Conservation (phyloP, 768 basidiomycete species). For the Xanthoconium purpureum region DNA sequence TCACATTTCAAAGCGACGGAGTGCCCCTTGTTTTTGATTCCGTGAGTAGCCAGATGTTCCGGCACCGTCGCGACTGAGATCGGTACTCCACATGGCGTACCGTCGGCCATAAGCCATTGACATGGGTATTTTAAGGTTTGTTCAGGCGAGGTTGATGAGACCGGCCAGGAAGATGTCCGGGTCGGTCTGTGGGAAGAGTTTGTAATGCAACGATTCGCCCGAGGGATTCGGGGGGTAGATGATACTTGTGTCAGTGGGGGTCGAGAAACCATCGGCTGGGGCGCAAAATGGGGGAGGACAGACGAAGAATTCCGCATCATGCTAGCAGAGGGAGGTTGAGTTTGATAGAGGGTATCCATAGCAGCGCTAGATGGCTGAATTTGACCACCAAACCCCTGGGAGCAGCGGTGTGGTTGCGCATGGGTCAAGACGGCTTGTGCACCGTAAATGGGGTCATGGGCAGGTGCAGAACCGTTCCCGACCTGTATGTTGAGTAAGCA, state of each 20-base stretch:
- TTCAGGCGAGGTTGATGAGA: not conserved
- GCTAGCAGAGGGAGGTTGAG: too few relatives aligned
- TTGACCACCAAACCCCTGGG: not conserved
- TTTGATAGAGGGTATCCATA: not conserved
- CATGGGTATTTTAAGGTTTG: not conserved
- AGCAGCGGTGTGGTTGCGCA: not conserved
- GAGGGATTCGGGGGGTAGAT: not conserved
- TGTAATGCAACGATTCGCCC: not conserved
- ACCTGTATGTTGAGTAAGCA: constrained; percentile 1
- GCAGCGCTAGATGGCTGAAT: not conserved
- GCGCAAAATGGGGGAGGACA: not conserved
- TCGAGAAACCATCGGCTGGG: not conserved
- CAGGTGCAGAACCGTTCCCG: not conserved
- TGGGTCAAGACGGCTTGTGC: too few relatives aligned
- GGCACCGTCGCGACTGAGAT: not conserved
- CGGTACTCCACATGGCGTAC: not conserved
- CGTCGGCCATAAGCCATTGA: constrained; percentile 4
- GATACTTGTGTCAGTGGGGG: too few relatives aligned
- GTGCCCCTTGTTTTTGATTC: not conserved
- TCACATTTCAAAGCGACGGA: not conserved
- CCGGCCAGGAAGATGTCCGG: constrained; percentile 1
- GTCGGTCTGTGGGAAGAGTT: not conserved
- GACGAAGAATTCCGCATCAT: not conserved
- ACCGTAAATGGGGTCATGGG: too few relatives aligned
- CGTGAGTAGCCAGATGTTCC: constrained; percentile 12